Evolutionary conservation across 768 basidiomycete genomes (phyloP).

Genomic region (Cyathus striatus): DNA sequence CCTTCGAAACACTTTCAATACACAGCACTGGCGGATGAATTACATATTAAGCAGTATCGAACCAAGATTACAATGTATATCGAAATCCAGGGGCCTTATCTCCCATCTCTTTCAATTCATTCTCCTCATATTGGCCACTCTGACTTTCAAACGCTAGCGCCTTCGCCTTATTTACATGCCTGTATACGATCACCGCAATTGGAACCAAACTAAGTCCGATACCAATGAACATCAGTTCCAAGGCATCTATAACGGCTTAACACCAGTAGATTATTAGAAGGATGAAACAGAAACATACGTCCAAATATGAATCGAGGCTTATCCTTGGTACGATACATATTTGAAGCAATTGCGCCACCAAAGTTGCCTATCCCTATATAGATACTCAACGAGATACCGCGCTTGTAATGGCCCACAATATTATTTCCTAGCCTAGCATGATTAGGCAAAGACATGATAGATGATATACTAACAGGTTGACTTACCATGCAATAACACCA

Average conservation of each 20-base stretch:
- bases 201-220: conserved; percentile 55
- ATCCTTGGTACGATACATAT: conserved; percentile 57
- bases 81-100: conserved; percentile 62
- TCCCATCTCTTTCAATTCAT: conserved; percentile 40
- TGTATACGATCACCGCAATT: conserved; percentile 43
- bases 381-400: conserved; percentile 61
- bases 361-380: conserved; percentile 70
- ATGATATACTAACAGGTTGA: not conserved
- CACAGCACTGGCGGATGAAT: no score
- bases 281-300: conserved; percentile 37
- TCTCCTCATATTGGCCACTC: conserved; percentile 24
- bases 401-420: conserved; percentile 65
- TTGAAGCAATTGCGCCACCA: conserved; percentile 57
- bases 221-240: conserved; percentile 65
- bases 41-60: no score
- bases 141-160: conserved; percentile 34
- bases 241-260: conserved; percentile 38
- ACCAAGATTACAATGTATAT: conserved; percentile 40
- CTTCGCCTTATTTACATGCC: conserved; percentile 48
- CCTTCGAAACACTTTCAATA: no score
- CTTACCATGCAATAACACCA: conserved; percentile 57
- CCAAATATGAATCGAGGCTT: conserved; percentile 58
- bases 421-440: conserved; percentile 59
- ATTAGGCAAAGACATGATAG: conserved; percentile 1
- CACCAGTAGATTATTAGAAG: not conserved